Base-by-base conservation (phyloP, 2,329 filamentous ascomycete species). In the Sclerotinia spermophila region DNA sequence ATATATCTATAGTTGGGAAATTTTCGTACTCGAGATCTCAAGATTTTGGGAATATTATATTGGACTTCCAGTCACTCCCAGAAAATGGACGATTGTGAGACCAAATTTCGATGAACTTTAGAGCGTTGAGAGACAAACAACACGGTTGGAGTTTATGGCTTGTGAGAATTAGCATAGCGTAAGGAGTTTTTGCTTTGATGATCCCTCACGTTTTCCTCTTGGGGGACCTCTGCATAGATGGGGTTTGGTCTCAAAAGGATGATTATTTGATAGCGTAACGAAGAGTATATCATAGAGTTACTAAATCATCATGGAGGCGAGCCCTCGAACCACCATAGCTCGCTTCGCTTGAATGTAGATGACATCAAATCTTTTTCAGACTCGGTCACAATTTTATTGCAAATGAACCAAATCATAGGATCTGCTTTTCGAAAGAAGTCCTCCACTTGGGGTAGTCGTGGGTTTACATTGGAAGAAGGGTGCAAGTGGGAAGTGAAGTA, bases 11-110 rank as follows among this genome's bases (percentile, higher is more conserved):
- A 87, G 86, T 62, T 82, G 81, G 68, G 81, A 83, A 67, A 87
- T 91, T 58, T 72, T 83, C 24, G 74, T 85, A 38, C 79, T 85
- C 6, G 89, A 91, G 77, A 70, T 83, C 10, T 81, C 81, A 38
- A 83, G 89, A 53, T 74, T 87, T 40, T 90, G 86, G 82, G 83
- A 86, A 68, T 90, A 82, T 77, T 92, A 87, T 84, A 79, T 90
- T 55, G 89, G 89, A n/a, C 78, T 88, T 71, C 86, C 86, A 21
- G 84, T 89, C 5, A 82, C 83, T 38, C 84, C 85, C 30, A 82
- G 87, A 59, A 82, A 81, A 30, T 91, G 88, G 88, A n/a, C 78
- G 27, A 69, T 78, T 40, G 72, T 74, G 65, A 71, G 69, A 27
- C 79, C 78, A 30, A 77, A 71, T 53, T 75, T 79, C 55, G 81